A percentile compares a stretch with the other conserved stretches of the same genome.
These are phyloP conservation scores for Venturia asperata DNA, from an alignment of 2,329 filamentous ascomycete genomes.

Conservation along the genomic window DNA sequence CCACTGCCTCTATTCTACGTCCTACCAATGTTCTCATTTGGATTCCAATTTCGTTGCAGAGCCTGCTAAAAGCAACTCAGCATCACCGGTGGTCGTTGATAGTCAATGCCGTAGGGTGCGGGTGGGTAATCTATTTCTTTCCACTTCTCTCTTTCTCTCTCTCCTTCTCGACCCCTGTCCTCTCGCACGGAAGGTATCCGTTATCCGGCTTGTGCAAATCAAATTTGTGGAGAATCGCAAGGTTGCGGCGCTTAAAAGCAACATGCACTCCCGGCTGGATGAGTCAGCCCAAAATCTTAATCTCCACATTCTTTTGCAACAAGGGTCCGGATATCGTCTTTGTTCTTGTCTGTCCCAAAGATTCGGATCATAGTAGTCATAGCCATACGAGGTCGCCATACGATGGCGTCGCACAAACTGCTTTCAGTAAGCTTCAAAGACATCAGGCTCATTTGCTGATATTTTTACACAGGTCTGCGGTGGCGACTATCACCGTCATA, in stretches of 20 bases:
- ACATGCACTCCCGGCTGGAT: constrained; percentile 13
- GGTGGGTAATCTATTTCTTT: constrained; percentile 26
- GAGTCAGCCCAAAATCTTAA: constrained; percentile 7
- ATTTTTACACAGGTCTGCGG: constrained; percentile 38
- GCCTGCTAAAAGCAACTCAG: constrained; percentile 41
- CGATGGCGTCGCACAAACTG: neutral
- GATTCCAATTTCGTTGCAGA: constrained; percentile 56
- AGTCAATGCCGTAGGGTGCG: constrained; percentile 58
- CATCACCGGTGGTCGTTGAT: constrained; percentile 46
- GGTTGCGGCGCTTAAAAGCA: constrained; percentile 8
- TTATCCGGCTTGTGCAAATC: neutral
- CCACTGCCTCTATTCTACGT: constrained; percentile 73
- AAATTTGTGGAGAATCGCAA: neutral
- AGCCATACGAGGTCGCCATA: neutral
- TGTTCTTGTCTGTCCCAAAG: neutral
- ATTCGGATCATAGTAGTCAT: neutral
- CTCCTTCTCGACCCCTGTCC: neutral
- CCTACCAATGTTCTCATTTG: constrained; percentile 88
- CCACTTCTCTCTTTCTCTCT: neutral
- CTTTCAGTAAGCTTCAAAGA: neutral
- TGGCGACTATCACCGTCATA: constrained; percentile 56
- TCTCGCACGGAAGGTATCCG: neutral
- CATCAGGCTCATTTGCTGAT: neutral
- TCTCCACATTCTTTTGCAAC: constrained; percentile 14
- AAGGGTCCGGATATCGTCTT: neutral